Evolutionary conservation across 2,329 filamentous ascomycete species (phyloP), one percentile per base, ranked within the genome.

Genomic region (Fusarium solani-melongenae): DNA sequence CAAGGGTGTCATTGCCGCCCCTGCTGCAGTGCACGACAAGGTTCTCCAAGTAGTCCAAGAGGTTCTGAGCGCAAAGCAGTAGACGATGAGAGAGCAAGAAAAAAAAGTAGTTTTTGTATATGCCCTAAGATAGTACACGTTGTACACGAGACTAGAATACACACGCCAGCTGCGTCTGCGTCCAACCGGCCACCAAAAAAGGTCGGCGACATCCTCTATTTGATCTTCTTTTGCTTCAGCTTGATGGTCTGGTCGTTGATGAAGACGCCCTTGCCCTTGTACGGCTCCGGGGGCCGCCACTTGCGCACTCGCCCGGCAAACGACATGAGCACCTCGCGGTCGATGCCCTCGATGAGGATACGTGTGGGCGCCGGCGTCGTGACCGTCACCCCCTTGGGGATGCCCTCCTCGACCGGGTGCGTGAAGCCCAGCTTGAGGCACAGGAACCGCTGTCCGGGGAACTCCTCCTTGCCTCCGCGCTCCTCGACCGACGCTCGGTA

Each of bases 251-350:
- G 95, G 73, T 95, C 94, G 80, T 98, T 97, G 78, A 99, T 92
- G 82, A 98, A 99, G 78, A 99, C 97, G 78, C 96, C 96, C 91
- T 99, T 98, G 76, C 96, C 96, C 90, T 99, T 99, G 85, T 99
- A 99, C 74, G 96, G 96, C 86, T 99, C 96, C 33, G 96, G 96
- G 74, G 89, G 90, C 81, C 96, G 92, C 96, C 96, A 98, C 83
- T 87, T 89, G 77, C 94, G 89, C 76, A 99, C 97, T 77, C 92
- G 87, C 1, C 96, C 96, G 20, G 96, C 96, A 83, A 98, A 98
- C 67, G 93, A 92, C 88, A 95, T 96, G 72, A 99, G 91, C 57
- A 92, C 89, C 83, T 97, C 92, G 81, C 94, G 95, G 81, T 98
- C 91, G 61, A 92, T 88, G 10, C 96, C 95, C 85, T 99, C 95